Percentiles rank a stretch among this genome's conserved stretches.
Conservation (phyloP, 2,329 filamentous ascomycete genomes). For the Neonectria ditissima region DNA sequence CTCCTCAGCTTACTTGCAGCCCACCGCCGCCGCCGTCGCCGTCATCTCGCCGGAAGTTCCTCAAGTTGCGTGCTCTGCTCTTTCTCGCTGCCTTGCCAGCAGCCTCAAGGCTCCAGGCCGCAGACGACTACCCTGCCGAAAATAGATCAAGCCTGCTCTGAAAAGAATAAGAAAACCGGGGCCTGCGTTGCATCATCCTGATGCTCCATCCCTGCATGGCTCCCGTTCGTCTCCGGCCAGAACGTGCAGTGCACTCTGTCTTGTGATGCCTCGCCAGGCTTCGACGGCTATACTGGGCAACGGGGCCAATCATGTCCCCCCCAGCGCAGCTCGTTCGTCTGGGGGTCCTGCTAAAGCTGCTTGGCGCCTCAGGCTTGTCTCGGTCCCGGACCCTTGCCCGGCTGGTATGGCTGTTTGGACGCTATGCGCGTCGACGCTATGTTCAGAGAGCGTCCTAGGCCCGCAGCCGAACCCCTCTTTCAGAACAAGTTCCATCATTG, state of each 20-base stretch:
- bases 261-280: conserved; percentile 42
- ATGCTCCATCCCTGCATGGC: conserved; percentile 39
- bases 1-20: conserved; percentile 20
- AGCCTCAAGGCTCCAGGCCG: neutral
- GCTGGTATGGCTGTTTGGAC: conserved; percentile 26
- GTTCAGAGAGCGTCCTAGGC: conserved; percentile 19
- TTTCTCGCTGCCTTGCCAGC: conserved; percentile 1
- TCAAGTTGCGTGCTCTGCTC: conserved; percentile 1
- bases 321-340: conserved; percentile 29
- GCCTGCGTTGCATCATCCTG: conserved; percentile 44
- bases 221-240: conserved; percentile 26
- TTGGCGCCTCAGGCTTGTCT: conserved; percentile 44
- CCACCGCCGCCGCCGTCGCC: neutral
- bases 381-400: conserved; percentile 40
- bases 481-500: conserved; percentile 9
- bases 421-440: conserved; percentile 27
- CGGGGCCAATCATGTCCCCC: conserved; percentile 41
- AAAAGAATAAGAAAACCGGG: conserved; percentile 42
- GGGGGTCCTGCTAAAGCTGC: conserved; percentile 23
- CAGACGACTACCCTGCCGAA: conserved; percentile 32
- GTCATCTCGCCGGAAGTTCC: conserved; percentile 12
- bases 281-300: conserved; percentile 28
- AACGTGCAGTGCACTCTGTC: conserved; percentile 35
- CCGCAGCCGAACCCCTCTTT: conserved; percentile 24
- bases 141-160: conserved; percentile 42